A percentile compares a stretch with the other conserved stretches of the same genome.
These are phyloP conservation scores for Alternaria viburni DNA, from an alignment of 2,329 filamentous ascomycete species.

Conservation along the genomic window DNA sequence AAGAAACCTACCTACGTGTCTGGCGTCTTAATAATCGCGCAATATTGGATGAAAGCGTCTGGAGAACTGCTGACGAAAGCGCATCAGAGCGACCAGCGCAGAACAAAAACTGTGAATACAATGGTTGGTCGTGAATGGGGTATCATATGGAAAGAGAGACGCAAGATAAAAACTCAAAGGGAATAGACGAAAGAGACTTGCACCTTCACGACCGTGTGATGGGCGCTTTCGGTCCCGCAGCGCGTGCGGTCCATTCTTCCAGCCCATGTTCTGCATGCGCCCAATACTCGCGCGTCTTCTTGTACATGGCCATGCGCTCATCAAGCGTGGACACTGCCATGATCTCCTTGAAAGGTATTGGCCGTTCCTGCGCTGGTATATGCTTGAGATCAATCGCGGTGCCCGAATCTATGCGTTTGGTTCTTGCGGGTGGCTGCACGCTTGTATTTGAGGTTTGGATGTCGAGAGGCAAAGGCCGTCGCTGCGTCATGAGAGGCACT, in stretches of 20 bases:
- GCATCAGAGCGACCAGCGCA: not conserved
- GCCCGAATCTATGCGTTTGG: slow-evolving; percentile 40
- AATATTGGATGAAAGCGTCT: not conserved
- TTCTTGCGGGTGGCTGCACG: slow-evolving; percentile 10
- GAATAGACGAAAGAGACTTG: not conserved
- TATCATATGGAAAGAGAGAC: not conserved
- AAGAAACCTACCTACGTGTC: not conserved
- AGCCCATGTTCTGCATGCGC: slow-evolving; percentile 44
- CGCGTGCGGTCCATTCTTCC: slow-evolving; percentile 32
- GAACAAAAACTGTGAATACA: not conserved
- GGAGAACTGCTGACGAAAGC: not conserved
- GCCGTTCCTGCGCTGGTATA: slow-evolving; percentile 26
- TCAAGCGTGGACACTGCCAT: slow-evolving; percentile 28
- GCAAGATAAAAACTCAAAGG: not conserved
- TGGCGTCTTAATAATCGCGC: not conserved
- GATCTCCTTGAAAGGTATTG: slow-evolving; percentile 42
- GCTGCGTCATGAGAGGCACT: not conserved
- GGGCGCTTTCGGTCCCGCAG: slow-evolving; percentile 2
- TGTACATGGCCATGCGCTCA: slow-evolving; percentile 41
- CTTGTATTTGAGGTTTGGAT: not conserved
- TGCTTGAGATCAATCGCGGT: slow-evolving; percentile 38
- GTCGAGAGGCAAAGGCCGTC: not conserved
- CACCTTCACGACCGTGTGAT: not conserved
- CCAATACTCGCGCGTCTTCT: slow-evolving; percentile 45
- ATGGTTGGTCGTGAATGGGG: not conserved